Percentiles rank a stretch among this genome's conserved stretches.
Evolutionary conservation across 225 moss, liverwort and hornwort genomes (phyloP).

Genomic region (Straminergon stramineum): DNA sequence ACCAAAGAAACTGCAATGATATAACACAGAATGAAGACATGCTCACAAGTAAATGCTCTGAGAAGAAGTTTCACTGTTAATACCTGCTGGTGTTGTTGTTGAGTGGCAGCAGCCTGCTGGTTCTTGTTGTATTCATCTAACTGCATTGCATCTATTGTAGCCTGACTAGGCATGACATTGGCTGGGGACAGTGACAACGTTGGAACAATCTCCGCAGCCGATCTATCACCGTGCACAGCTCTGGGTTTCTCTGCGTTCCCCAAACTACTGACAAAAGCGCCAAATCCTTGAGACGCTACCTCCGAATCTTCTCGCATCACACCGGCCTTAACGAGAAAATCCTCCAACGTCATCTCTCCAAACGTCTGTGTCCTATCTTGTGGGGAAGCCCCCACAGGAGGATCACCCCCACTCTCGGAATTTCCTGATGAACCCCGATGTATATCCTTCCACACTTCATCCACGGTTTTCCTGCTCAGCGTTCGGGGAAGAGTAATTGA

Average conservation of each 20-base stretch:
- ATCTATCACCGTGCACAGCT: conserved; percentile 34
- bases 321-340: conserved; percentile 89
- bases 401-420: conserved; percentile 20
- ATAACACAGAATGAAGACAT: background rate
- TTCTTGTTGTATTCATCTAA: conserved; percentile 49
- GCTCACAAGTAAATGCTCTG: background rate
- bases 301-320: conserved; percentile 75
- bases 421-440: conserved; percentile 39
- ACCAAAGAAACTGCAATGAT: background rate
- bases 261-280: conserved; percentile 16
- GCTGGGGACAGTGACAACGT: conserved; percentile 71
- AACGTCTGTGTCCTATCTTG: conserved; percentile 54
- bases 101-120: conserved; percentile 48
- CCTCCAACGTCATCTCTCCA: conserved; percentile 91
- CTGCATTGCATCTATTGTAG: conserved; percentile 65
- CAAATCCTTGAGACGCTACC: conserved; percentile 25
- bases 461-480: conserved; percentile 84
- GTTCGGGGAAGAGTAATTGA: conserved; percentile 64
- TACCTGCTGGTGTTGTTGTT: conserved; percentile 50
- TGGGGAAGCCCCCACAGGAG: conserved; percentile 6
- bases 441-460: conserved; percentile 93
- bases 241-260: conserved; percentile 29
- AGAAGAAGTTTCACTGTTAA: background rate
- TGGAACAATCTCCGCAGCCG: conserved; percentile 40
- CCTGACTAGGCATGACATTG: conserved; percentile 54